phyloP scores from a whole-genome alignment of 257 asterid genomes.

The Penstemon eatonii region DNA sequence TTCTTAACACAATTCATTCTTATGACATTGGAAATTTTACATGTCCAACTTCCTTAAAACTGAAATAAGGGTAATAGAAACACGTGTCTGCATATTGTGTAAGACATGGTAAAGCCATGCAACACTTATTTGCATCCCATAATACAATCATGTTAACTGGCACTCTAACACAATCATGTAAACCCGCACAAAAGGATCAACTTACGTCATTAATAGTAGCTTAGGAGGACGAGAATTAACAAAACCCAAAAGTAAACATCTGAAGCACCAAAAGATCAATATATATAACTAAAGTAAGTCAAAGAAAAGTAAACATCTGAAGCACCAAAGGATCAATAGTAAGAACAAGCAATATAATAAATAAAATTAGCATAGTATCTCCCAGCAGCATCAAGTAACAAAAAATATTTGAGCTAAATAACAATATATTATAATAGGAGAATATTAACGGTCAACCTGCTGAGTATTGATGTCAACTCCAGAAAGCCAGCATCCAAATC shows the following conservation, averaged over 20 bases:
- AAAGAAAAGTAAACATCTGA: slow-evolving; percentile 1
- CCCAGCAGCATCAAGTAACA: background rate
- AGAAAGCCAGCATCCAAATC: slow-evolving; percentile 98
- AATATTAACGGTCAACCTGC: slow-evolving; percentile 52
- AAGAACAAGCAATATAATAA: slow-evolving; percentile 2
- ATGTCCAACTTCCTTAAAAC: too few relatives aligned
- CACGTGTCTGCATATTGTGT: too few relatives aligned
- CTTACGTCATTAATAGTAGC: too few relatives aligned
- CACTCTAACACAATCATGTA: too few relatives aligned
- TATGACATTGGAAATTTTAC: too few relatives aligned
- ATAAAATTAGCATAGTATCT: slow-evolving; percentile 13
- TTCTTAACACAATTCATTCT: too few relatives aligned
- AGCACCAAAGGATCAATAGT: background rate
- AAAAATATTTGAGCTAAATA: background rate
- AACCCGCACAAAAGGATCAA: too few relatives aligned
- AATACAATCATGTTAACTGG: too few relatives aligned
- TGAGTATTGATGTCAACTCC: slow-evolving; percentile 97
- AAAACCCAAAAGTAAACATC: background rate
- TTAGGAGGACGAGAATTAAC: too few relatives aligned
- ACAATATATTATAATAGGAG: background rate
- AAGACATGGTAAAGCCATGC: too few relatives aligned
- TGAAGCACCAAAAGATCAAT: background rate
- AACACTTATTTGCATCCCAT: too few relatives aligned
- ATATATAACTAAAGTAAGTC: background rate
- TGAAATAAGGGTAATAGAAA: too few relatives aligned